phyloP scores from a whole-genome alignment of 441 rosid species.

The Aleurites moluccanus region DNA sequence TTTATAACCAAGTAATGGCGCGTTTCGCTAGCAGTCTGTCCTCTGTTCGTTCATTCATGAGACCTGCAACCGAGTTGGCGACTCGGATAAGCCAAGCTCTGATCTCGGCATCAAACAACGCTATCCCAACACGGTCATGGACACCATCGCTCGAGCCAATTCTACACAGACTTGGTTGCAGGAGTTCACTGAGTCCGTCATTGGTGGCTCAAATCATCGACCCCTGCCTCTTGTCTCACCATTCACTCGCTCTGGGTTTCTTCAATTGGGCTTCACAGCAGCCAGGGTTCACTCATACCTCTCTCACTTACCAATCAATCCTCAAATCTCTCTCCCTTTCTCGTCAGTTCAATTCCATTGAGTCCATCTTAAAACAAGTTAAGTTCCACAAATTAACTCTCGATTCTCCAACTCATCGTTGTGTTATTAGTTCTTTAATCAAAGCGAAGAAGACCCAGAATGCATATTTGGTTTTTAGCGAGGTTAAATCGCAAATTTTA shows the following conservation, averaged over 20 bases:
- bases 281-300: constrained; percentile 67
- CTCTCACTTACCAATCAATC: constrained; percentile 61
- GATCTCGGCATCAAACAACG: constrained; percentile 43
- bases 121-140: constrained; percentile 53
- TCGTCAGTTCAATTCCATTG: constrained; percentile 59
- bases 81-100: constrained; percentile 63
- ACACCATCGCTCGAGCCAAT: constrained; percentile 55
- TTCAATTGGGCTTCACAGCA: too few relatives aligned
- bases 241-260: too few relatives aligned
- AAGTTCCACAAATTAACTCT: constrained; percentile 48
- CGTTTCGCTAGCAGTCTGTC: constrained; percentile 32
- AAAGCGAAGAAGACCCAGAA: constrained; percentile 45
- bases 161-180: constrained; percentile 55
- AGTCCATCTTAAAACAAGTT: constrained; percentile 53
- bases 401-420: constrained; percentile 49
- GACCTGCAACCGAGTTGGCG: constrained; percentile 51
- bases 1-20: constrained; percentile 11
- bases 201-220: constrained; percentile 76
- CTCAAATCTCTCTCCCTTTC: constrained; percentile 67
- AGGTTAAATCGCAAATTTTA: constrained; percentile 31
- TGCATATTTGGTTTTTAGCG: constrained; percentile 62
- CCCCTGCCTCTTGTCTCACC: too few relatives aligned
- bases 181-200: constrained; percentile 49
- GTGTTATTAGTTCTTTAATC: constrained; percentile 46
- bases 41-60: constrained; percentile 35